These are phyloP conservation scores for Ascochyta koolunga DNA, from an alignment of 2,329 filamentous ascomycete species.

Conservation along the genomic window DNA sequence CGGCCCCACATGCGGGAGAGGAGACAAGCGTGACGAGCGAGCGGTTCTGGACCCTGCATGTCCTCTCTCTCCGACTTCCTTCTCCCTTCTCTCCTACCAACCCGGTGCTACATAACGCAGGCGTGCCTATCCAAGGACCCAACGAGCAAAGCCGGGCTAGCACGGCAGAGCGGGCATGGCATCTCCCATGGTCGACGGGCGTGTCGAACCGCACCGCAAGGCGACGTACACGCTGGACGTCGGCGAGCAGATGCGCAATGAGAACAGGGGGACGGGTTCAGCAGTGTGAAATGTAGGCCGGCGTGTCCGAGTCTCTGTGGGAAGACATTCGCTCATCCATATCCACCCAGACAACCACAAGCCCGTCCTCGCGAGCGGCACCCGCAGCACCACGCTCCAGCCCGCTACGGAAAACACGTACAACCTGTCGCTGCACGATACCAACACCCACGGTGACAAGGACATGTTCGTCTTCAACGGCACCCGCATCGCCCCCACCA, in stretches of 20 bases:
- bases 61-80: neutral
- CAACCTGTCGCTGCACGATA: constrained; percentile 39
- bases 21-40: neutral
- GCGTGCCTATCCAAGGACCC: no score
- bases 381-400: constrained; percentile 36
- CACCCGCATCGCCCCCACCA: constrained; percentile 37
- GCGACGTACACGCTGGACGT: constrained; percentile 47
- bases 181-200: constrained; percentile 44
- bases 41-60: neutral
- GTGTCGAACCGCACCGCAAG: constrained; percentile 48
- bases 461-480: constrained; percentile 51
- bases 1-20: constrained; percentile 9
- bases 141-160: neutral
- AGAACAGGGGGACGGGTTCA: constrained; percentile 30
- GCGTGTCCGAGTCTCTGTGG: neutral
- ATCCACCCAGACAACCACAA: constrained; percentile 54
- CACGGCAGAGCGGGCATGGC: constrained; percentile 33
- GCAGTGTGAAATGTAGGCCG: constrained; percentile 46
- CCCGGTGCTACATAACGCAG: neutral
- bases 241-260: constrained; percentile 40
- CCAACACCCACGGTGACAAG: constrained; percentile 29
- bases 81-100: neutral
- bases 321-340: neutral
- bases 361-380: constrained; percentile 42
- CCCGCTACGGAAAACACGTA: constrained; percentile 33